Percentiles rank a stretch among this genome's conserved stretches.
These are phyloP conservation scores for Phytophthora tentaculata DNA, from an alignment of 352 stramenopile genomes.

Conservation along the genomic window DNA sequence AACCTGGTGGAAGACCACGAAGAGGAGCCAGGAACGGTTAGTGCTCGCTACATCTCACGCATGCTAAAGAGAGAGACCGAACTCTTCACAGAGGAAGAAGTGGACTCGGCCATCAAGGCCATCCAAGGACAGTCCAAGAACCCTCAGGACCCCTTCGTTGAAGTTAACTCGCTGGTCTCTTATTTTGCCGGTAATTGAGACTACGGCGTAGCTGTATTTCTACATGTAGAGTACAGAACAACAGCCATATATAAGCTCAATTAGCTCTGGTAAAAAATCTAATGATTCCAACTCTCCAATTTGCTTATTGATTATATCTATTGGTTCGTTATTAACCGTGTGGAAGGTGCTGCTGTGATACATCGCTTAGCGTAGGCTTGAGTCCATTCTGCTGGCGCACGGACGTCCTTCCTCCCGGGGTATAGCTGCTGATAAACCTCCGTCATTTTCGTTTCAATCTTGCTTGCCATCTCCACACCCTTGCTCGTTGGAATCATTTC, in stretches of 20 bases:
- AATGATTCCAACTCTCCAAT: slow-evolving; percentile 10
- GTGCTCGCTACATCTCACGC: slow-evolving; percentile 58
- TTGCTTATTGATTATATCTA: slow-evolving; percentile 1
- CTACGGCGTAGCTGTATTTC: slow-evolving; percentile 20
- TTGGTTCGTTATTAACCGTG: slow-evolving; percentile 13
- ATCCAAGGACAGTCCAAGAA: slow-evolving; percentile 39
- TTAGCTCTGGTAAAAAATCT: slow-evolving; percentile 4
- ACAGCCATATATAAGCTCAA: background rate
- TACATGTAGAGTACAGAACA: slow-evolving; percentile 4
- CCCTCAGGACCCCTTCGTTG: slow-evolving; percentile 43
- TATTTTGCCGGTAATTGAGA: slow-evolving; percentile 38
- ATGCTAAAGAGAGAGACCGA: slow-evolving; percentile 63
- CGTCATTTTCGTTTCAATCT: slow-evolving; percentile 52
- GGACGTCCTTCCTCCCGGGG: slow-evolving; percentile 54
- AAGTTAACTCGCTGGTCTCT: slow-evolving; percentile 44
- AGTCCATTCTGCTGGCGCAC: slow-evolving; percentile 33
- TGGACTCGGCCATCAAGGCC: slow-evolving; percentile 54
- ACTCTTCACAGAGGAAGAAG: slow-evolving; percentile 56
- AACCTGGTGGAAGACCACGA: slow-evolving; percentile 63
- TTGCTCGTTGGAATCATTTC: slow-evolving; percentile 45
- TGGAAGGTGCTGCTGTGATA: slow-evolving; percentile 3
- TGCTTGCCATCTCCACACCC: slow-evolving; percentile 37
- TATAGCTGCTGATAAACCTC: slow-evolving; percentile 61
- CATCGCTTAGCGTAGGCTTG: slow-evolving; percentile 37
- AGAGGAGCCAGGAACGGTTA: slow-evolving; percentile 58